Conservation (phyloP, 1,139 yeast species). For the Yueomyces sp. region DNA sequence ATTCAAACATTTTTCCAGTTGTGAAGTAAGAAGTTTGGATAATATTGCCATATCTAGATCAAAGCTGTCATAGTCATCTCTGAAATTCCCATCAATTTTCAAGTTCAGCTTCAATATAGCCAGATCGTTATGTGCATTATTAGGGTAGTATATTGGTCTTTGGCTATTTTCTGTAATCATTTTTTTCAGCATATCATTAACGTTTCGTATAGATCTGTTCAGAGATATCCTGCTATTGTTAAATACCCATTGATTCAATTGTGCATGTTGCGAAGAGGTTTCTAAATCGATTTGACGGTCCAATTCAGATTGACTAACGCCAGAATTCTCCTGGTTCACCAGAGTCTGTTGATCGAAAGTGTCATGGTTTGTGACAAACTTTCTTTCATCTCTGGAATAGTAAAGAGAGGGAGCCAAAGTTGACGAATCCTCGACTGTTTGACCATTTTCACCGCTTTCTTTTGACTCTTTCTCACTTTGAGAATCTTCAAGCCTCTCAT, state of each 20-base stretch:
- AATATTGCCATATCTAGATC: constrained; percentile 18
- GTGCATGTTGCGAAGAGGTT: constrained; percentile 12
- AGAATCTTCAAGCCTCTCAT: no score
- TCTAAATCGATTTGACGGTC: no score
- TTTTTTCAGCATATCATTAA: constrained; percentile 12
- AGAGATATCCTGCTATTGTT: constrained; percentile 19
- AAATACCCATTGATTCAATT: constrained; percentile 23
- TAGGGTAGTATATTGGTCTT: constrained; percentile 17
- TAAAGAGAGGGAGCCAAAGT: background rate
- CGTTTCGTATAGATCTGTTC: constrained; percentile 12
- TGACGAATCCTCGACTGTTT: no score
- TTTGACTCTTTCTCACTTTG: no score
- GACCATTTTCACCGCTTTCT: no score
- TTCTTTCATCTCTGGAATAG: background rate
- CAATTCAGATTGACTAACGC: no score
- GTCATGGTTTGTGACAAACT: constrained; percentile 9
- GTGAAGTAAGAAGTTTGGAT: constrained; percentile 18
- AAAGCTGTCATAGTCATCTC: constrained; percentile 4
- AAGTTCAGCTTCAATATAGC: constrained; percentile 17
- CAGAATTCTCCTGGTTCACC: no score
- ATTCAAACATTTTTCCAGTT: constrained; percentile 32
- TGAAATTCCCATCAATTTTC: constrained; percentile 18
- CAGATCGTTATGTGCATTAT: constrained; percentile 4
- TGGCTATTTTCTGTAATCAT: constrained; percentile 15
- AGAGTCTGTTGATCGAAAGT: no score